Evolutionary conservation across 805 yeast genomes (phyloP), one percentile per base, ranked within the genome.

Genomic region (Starmerella asiatica): DNA sequence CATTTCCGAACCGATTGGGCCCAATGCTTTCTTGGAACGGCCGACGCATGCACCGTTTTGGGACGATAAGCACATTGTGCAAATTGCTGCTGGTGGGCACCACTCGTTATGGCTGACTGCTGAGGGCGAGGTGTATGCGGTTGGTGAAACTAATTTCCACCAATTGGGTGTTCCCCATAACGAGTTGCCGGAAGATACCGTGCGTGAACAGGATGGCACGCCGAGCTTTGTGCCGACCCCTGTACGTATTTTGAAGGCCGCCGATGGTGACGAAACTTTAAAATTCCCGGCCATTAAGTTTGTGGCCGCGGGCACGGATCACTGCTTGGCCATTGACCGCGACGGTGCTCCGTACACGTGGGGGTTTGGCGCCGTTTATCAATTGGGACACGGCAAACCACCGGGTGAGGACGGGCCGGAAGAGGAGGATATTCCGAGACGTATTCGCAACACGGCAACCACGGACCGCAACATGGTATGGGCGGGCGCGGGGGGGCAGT

Each of bases 291-390:
- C 67, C 44, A 61, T 74, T 53, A 71, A 69, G 50, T 56, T 59
- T 21, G 66, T 88, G 32, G 79, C 93, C 5, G 74, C 79, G 28
- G 98, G 98, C 1, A 78, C 94, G 1, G 97, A 91, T 53, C 98
- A 91, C 57, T 79, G 93, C 2, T 62, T 91, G 40, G 96, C 94
- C 1, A 69, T 86, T 4, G 74, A 93, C 3, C 51, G 41, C 29
- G 84, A 82, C 51, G 98, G 99, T 12, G 64, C 81, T 37, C 81
- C 76, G 1, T 91, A 75, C 63, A 73, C 96, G 1, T 91, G 99
- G 99, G 99, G 99, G 1, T 91, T 86, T 57, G 96, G 93, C 33
- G 97, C 88, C 50, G 86, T 95, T 1, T 91, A 84, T 60, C 98
- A 94, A 16, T 77, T 88, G 24, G 99, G 99, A 11, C 75, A 85